Evolutionary conservation across 108 stramenopile species (phyloP).

Genomic region (Cylindrotheca fusiformis): DNA sequence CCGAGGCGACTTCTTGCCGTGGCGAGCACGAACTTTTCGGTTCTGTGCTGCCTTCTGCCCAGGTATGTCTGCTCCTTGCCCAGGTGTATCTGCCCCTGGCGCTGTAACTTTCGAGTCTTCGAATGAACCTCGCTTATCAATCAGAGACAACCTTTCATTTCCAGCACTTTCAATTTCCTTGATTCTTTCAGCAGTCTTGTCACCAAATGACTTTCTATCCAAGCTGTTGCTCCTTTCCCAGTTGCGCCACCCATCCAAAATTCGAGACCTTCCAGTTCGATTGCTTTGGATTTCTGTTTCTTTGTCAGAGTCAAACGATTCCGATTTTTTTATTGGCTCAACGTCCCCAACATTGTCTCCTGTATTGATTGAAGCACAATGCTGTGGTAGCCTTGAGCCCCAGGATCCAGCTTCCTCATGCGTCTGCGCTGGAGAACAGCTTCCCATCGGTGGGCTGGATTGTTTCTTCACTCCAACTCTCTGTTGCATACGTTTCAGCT

Average conservation of each 20-base stretch:
- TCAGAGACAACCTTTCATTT: background rate
- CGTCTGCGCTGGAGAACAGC: background rate
- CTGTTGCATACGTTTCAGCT: slow-evolving; percentile 1
- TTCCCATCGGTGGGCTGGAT: background rate
- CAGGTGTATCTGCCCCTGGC: background rate
- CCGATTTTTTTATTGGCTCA: background rate
- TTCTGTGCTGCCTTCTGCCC: background rate
- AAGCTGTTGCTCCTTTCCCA: slow-evolving; percentile 11
- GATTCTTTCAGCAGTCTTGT: background rate
- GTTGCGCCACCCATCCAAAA: slow-evolving; percentile 9
- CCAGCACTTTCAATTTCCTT: background rate
- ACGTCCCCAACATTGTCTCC: background rate
- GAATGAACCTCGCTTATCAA: background rate
- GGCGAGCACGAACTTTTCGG: background rate
- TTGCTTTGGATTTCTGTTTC: slow-evolving; percentile 3
- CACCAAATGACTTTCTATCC: background rate
- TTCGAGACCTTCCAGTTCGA: background rate
- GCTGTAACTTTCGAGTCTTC: background rate
- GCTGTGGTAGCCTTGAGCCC: too few relatives aligned
- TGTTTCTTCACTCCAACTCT: slow-evolving; percentile 7
- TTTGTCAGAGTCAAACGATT: background rate
- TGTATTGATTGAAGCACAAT: too few relatives aligned
- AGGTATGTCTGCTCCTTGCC: background rate
- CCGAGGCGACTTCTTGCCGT: background rate
- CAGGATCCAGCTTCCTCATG: background rate